Evolutionary conservation across 2,329 filamentous ascomycete genomes (phyloP).

Genomic region (Ophiosphaerella korrae): DNA sequence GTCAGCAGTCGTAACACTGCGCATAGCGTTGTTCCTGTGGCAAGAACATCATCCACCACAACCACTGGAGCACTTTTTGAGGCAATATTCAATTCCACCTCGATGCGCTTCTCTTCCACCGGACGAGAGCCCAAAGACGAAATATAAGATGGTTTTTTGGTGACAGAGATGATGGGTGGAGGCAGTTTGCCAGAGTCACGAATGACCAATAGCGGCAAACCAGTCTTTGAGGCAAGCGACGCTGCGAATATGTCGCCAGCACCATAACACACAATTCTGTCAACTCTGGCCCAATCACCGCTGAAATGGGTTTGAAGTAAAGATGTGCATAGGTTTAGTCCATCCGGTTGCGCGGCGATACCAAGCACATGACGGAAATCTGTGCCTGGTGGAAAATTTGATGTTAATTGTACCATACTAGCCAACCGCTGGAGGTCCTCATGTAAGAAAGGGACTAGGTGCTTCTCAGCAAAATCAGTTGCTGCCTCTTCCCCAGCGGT

Average conservation of each 20-base stretch:
- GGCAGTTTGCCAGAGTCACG: conserved; percentile 65
- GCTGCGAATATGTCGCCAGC: conserved; percentile 63
- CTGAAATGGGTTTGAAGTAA: conserved; percentile 56
- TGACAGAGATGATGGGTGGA: conserved; percentile 58
- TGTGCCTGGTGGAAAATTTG: conserved; percentile 60
- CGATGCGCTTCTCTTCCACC: conserved; percentile 4
- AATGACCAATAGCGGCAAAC: conserved; percentile 56
- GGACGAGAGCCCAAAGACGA: conserved; percentile 45
- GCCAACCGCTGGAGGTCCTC: conserved; percentile 54
- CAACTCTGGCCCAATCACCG: conserved; percentile 55
- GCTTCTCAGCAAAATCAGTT: conserved; percentile 49
- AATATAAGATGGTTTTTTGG: conserved; percentile 59
- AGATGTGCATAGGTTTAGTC: conserved; percentile 58
- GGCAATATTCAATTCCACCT: conserved; percentile 47
- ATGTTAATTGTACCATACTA: conserved; percentile 56
- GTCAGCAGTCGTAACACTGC: conserved; percentile 58
- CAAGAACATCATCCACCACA: conserved; percentile 66
- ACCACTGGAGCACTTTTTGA: conserved; percentile 52
- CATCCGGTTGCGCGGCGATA: conserved; percentile 58
- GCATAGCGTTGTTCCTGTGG: conserved; percentile 61
- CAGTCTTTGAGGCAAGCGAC: conserved; percentile 51
- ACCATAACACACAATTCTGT: conserved; percentile 60
- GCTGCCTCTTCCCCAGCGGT: conserved; percentile 47
- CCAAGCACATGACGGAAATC: conserved; percentile 64
- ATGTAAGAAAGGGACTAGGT: conserved; percentile 55